A percentile compares a stretch with the other conserved stretches of the same genome.
These are phyloP conservation scores for Breynia disticha DNA, from an alignment of 441 rosid species.

Conservation along the genomic window DNA sequence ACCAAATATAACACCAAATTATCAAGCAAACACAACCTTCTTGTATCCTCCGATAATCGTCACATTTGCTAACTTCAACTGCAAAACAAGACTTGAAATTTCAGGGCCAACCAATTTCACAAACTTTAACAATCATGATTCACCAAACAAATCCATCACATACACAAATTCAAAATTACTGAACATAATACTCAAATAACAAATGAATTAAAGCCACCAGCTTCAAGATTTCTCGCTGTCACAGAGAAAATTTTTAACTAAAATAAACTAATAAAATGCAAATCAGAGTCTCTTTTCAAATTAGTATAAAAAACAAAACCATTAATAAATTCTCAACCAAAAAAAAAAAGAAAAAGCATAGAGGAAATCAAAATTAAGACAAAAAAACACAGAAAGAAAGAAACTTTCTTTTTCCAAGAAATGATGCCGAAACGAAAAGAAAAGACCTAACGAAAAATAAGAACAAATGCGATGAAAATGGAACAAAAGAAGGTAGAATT, in stretches of 20 bases:
- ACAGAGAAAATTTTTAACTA: not conserved
- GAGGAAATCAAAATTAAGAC: no score
- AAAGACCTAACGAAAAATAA: not conserved
- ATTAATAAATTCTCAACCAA: no score
- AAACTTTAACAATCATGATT: not conserved
- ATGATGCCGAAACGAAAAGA: no score
- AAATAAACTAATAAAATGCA: no score
- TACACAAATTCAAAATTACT: not conserved
- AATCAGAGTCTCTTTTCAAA: no score
- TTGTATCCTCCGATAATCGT: not conserved
- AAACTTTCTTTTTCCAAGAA: no score
- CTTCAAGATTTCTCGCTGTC: not conserved
- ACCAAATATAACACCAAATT: not conserved
- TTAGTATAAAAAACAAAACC: no score
- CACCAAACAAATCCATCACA: not conserved
- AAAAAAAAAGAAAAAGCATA: no score
- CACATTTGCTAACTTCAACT: constrained; percentile 12
- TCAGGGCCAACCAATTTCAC: not conserved
- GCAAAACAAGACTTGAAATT: constrained; percentile 7
- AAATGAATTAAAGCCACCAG: not conserved
- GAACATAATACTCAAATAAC: not conserved
- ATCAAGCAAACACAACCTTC: not conserved
- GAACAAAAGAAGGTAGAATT: not conserved
- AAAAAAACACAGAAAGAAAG: no score
- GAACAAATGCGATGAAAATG: not conserved